Conservation (phyloP, 2,329 filamentous ascomycete genomes). For the Epichloe elymi region DNA sequence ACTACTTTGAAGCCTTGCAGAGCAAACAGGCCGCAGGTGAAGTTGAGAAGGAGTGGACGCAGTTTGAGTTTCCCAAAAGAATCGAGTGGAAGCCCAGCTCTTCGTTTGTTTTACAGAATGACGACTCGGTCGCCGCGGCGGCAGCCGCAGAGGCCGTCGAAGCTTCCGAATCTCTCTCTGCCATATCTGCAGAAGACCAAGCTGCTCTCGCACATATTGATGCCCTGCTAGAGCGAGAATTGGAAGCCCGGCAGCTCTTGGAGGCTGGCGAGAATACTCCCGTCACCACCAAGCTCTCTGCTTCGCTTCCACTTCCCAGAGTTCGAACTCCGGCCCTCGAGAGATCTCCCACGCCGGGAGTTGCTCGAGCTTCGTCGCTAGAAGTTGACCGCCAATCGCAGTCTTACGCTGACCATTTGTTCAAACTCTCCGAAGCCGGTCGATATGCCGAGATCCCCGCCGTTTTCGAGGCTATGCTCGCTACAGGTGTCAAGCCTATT, state of each 20-base stretch:
- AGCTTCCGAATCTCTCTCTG: conserved; percentile 23
- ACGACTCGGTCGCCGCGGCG: conserved; percentile 31
- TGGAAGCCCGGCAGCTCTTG: conserved; percentile 38
- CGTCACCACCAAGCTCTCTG: conserved; percentile 21
- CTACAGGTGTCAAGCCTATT: conserved; percentile 67
- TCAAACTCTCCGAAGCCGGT: conserved; percentile 55
- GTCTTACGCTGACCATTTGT: conserved; percentile 66
- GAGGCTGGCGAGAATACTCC: conserved; percentile 31
- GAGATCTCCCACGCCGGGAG: conserved; percentile 29
- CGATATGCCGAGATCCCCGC: conserved; percentile 80
- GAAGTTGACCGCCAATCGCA: conserved; percentile 50
- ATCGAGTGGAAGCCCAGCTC: conserved; percentile 74
- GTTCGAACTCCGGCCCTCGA: conserved; percentile 28
- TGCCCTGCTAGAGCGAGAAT: conserved; percentile 70
- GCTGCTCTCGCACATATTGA: conserved; percentile 69
- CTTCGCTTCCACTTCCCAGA: conserved; percentile 27
- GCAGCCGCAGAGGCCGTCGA: conserved; percentile 21
- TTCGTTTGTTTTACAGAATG: conserved; percentile 44
- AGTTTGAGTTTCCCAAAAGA: conserved; percentile 77
- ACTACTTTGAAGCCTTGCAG: conserved; percentile 85
- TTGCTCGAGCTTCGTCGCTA: conserved; percentile 45
- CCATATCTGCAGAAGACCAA: conserved; percentile 33
- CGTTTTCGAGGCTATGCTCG: conserved; percentile 82
- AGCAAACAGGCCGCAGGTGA: conserved; percentile 53
- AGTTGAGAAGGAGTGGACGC: conserved; percentile 72